phyloP scores from a whole-genome alignment of 1,284 basidiomycete species.

The Heterobasidion parviporum region DNA sequence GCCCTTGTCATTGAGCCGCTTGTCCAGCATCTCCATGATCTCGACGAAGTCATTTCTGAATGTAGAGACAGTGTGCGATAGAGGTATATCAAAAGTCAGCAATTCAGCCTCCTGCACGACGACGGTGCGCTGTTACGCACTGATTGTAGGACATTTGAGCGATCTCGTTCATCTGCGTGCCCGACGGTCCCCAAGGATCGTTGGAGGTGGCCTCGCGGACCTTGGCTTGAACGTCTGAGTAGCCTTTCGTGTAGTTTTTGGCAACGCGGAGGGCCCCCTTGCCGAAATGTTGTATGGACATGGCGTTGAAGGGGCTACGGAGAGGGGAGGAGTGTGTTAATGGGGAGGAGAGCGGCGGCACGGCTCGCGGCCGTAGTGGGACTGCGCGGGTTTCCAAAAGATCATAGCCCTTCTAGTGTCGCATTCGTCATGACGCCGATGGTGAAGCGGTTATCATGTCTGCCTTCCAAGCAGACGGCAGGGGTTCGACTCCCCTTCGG shows the following conservation, averaged over 20 bases:
- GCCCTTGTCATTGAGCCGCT: constrained; percentile 97
- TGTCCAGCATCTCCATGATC: constrained; percentile 99
- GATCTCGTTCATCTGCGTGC: constrained; percentile 99
- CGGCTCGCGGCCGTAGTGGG: background rate
- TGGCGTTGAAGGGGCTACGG: constrained; percentile 4
- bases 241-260: constrained; percentile 94
- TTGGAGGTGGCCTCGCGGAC: constrained; percentile 99
- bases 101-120: background rate
- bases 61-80: background rate
- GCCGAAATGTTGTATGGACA: constrained; percentile 56
- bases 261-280: constrained; percentile 80
- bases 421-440: constrained; percentile 33
- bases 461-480: constrained; percentile 83
- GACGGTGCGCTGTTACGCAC: constrained; percentile 39
- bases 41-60: constrained; percentile 93
- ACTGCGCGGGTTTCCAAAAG: background rate
- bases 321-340: background rate
- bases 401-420: background rate
- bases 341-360: background rate
- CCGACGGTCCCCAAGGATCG: constrained; percentile 97
- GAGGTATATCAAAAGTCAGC: background rate
- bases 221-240: constrained; percentile 91
- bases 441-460: constrained; percentile 81
- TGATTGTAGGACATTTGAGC: constrained; percentile 98
- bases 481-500: constrained; percentile 74